phyloP scores from a whole-genome alignment of 2,329 filamentous ascomycete genomes.

The Colletotrichum sansevieriae region DNA sequence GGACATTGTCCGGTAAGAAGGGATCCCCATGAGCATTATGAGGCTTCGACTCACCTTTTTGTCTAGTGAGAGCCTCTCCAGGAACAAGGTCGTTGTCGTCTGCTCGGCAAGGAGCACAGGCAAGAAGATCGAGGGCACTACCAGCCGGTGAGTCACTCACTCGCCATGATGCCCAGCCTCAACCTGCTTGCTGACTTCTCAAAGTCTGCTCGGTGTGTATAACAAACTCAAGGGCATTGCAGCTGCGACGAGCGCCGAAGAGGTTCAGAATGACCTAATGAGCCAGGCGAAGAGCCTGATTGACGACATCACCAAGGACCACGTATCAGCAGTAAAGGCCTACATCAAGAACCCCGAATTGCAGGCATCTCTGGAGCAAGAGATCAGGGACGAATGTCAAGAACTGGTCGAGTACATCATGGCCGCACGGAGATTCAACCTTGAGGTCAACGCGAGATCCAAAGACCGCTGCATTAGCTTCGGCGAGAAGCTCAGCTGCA shows the following conservation, averaged over 20 bases:
- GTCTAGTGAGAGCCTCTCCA: conserved; percentile 69
- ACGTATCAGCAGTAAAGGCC: conserved; percentile 77
- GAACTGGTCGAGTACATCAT: conserved; percentile 81
- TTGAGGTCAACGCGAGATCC: conserved; percentile 82
- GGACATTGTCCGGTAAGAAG: conserved; percentile 73
- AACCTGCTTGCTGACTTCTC: conserved; percentile 6
- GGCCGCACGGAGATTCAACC: conserved; percentile 74
- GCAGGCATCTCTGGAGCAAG: conserved; percentile 69
- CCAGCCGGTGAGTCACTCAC: conserved; percentile 80
- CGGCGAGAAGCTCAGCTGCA: conserved; percentile 95
- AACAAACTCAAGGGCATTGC: conserved; percentile 68
- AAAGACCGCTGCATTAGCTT: conserved; percentile 93
- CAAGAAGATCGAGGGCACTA: conserved; percentile 95
- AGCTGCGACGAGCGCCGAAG: conserved; percentile 64
- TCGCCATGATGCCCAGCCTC: conserved; percentile 29
- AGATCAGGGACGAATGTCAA: conserved; percentile 83
- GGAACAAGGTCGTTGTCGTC: conserved; percentile 87
- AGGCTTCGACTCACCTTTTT: conserved; percentile 41
- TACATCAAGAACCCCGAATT: conserved; percentile 71
- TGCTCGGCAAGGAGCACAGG: conserved; percentile 96
- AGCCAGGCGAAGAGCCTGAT: conserved; percentile 80
- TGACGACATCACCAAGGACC: conserved; percentile 84
- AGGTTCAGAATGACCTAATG: conserved; percentile 66
- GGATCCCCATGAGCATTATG: conserved; percentile 10
- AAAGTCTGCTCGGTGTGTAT: conserved; percentile 71